Evolutionary conservation across 2,329 filamentous ascomycete genomes (phyloP), one percentile per base, ranked within the genome.

Genomic region (Colletotrichum kahawae): DNA sequence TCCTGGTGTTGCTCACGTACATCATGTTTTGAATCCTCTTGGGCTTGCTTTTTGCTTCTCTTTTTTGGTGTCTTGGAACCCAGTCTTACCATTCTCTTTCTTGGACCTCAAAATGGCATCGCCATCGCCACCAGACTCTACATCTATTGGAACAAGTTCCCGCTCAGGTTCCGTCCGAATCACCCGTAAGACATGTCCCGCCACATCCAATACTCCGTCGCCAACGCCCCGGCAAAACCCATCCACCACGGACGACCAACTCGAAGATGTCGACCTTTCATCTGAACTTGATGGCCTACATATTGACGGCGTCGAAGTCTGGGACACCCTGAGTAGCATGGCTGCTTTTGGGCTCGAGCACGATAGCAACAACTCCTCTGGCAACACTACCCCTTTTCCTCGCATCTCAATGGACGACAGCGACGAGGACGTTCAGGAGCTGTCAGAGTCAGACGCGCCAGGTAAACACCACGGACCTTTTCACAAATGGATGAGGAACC

Each of bases 401-500:
- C 71, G 48, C 48, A 77, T 83, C 64, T 79, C 80, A 54, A 71
- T 81, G 71, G 78, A 81, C n/a, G 77, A 76, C 31, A 60, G 70
- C 12, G 54, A 74, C 33, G 54, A 73, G 31, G 74, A 79, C 48
- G 43, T 29, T 12, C 69, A 29, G 57, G 73, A 64, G n/a, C 48
- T 64, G 34, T 68, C 70, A 24, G 66, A 67, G 21, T 16, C 60
- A n/a, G 62, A 60, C 66, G 69, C 31, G 34, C 36, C 65, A 9
- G n/a, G 43, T 21, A 75, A 78, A 60, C 66, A 74, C n/a, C 80
- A 78, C 60, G 81, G 80, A 9, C 91, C 92, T 4, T 95, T 96
- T 79, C 89, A 91, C 60, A 93, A 90, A 81, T 96, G 94, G 94
- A 91, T 96, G 84, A 93, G 87, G 77, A 93, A 90, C 6, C 84